Percentiles rank a stretch among this genome's conserved stretches.
These are phyloP conservation scores for Claviceps spartinae DNA, from an alignment of 2,329 filamentous ascomycete species.

Conservation along the genomic window DNA sequence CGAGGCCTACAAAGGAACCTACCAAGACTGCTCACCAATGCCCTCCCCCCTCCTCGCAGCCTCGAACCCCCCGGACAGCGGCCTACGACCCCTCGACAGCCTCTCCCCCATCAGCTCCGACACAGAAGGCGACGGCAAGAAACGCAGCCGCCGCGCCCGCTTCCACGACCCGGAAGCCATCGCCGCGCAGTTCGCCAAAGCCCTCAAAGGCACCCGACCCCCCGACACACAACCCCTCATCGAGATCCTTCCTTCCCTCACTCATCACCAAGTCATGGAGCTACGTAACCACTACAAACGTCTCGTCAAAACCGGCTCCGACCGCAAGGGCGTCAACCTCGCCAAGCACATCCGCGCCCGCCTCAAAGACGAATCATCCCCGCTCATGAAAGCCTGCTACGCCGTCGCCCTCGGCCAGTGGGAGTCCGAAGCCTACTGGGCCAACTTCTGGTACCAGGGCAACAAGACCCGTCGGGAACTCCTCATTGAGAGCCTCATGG, in stretches of 20 bases:
- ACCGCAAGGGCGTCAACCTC: conserved; percentile 68
- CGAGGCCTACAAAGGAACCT: conserved; percentile 86
- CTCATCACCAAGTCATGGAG: conserved; percentile 77
- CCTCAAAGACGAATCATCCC: conserved; percentile 58
- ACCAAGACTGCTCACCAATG: conserved; percentile 91
- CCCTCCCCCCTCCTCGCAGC: conserved; percentile 60
- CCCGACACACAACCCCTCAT: conserved; percentile 61
- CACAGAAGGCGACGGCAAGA: conserved; percentile 26
- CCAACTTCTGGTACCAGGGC: conserved; percentile 93
- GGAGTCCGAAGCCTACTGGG: conserved; percentile 95
- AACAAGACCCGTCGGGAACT: conserved; percentile 75
- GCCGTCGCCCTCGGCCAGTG: conserved; percentile 77
- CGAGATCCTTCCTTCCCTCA: conserved; percentile 70
- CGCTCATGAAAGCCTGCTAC: conserved; percentile 84
- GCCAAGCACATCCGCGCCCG: conserved; percentile 71
- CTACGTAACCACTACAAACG: conserved; percentile 84
- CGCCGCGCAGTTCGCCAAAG: conserved; percentile 60
- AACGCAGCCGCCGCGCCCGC: conserved; percentile 46
- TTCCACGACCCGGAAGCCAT: conserved; percentile 78
- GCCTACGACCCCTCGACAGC: conserved; percentile 32
- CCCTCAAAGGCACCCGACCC: conserved; percentile 52
- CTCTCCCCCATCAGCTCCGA: conserved; percentile 41
- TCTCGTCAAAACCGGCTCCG: conserved; percentile 63
- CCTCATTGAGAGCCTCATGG: conserved; percentile 87
- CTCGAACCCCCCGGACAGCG: conserved; percentile 32